These are phyloP conservation scores for Gryganskiella cystojenkinii DNA, from an alignment of 192 early-diverging fungal species.

Conservation along the genomic window DNA sequence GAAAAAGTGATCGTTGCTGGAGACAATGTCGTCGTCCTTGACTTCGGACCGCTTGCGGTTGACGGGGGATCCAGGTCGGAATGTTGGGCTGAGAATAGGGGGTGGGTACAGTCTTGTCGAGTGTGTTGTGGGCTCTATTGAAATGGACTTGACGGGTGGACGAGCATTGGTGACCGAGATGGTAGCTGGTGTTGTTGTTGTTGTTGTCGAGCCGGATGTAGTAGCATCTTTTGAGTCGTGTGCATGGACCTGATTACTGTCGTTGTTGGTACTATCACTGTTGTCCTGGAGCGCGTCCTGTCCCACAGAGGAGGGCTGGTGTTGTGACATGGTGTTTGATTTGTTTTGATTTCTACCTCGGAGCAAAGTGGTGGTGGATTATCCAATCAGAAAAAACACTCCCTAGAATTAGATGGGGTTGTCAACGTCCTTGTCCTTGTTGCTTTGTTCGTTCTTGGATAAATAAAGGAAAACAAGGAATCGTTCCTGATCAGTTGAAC, in stretches of 20 bases:
- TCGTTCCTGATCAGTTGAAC: too few relatives aligned
- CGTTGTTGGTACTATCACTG: neutral
- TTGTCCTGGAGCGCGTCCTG: neutral
- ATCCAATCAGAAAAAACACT: too few relatives aligned
- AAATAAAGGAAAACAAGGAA: too few relatives aligned
- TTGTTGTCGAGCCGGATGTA: neutral
- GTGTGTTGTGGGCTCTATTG: neutral
- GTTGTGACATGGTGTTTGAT: slow-evolving; percentile 2
- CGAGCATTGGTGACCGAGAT: neutral
- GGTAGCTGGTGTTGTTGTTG: too few relatives aligned
- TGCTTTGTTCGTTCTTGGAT: too few relatives aligned
- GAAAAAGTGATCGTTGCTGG: neutral
- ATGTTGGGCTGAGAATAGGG: neutral
- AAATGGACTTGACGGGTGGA: too few relatives aligned
- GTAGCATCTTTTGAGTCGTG: too few relatives aligned
- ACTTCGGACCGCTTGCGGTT: slow-evolving; percentile 37
- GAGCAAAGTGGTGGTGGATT: too few relatives aligned
- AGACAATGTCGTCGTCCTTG: slow-evolving; percentile 13
- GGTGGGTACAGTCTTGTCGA: neutral
- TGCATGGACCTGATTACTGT: neutral
- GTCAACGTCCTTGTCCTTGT: too few relatives aligned
- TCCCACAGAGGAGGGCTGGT: neutral
- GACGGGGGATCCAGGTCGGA: slow-evolving; percentile 24
- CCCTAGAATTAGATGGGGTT: too few relatives aligned
- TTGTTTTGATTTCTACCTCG: neutral